Base-by-base conservation (phyloP, 2,329 filamentous ascomycete species). In the Spiromastix sp. region DNA sequence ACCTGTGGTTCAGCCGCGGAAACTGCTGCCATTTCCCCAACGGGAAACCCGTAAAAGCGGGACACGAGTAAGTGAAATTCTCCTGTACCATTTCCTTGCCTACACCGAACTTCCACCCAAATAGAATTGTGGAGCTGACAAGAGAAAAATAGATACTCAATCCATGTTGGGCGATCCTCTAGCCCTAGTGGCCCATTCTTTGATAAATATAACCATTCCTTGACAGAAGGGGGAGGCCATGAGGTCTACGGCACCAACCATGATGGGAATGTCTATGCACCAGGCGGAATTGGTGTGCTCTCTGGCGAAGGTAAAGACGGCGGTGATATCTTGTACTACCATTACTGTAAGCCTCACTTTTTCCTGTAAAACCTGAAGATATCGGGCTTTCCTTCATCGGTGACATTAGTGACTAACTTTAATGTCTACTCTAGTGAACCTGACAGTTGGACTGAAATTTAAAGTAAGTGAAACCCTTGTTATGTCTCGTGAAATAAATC, bases 1-100 rank as follows among this genome's bases (percentile, higher is more conserved):
- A 62, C 40, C 24, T 49, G 13, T 62, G 58, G 57, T 59, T 57
- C 31, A 61, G 58, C 32, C 49, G 52, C 37, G 59, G 59, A 9
- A 46, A 52, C n/a, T 61, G 59, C 35, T 61, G 59, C 36, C 39
- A 42, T 1, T 55, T 61, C 24, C n/a, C 44, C 5, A 21, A 37
- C n/a, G n/a, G n/a, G n/a, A n/a, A n/a, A n/a, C n/a, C n/a, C 6
- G 13, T 56, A 0, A 16, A 18, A 10, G 41, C 37, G n/a, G 55
- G 54, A 3, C 13, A 49, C 4, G 56, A 60, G 49, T 60, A 52
- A 15, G 49, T 43, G n/a, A n/a, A n/a, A n/a, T n/a, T n/a, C n/a
- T n/a, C n/a, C n/a, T n/a, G n/a, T n/a, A n/a, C n/a, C n/a, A n/a
- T n/a, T n/a, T n/a, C n/a, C n/a, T n/a, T n/a, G n/a, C n/a, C n/a